Conservation (phyloP, 2,329 filamentous ascomycete genomes). For the Colletotrichum kahawae region DNA sequence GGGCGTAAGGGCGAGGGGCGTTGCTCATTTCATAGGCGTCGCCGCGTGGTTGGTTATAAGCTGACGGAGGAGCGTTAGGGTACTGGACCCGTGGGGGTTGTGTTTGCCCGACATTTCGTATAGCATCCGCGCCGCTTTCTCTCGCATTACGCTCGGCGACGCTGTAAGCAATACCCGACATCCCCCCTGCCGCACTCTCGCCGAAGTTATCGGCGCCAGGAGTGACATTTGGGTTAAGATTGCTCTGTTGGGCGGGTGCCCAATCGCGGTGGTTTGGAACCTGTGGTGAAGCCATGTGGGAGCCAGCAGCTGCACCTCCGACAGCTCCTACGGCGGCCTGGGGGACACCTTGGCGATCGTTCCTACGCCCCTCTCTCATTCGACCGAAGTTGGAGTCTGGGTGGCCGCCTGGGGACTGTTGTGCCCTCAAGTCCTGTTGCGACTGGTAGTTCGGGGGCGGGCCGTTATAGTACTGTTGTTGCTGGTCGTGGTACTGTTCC, state of each 20-base stretch:
- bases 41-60: constrained; percentile 23
- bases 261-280: constrained; percentile 13
- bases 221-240: constrained; percentile 50
- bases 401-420: constrained; percentile 30
- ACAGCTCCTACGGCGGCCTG: constrained; percentile 26
- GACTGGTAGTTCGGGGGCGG: constrained; percentile 10
- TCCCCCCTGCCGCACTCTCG: constrained; percentile 65
- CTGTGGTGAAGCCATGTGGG: constrained; percentile 8
- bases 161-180: constrained; percentile 70
- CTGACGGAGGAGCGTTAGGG: constrained; percentile 19
- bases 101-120: constrained; percentile 44
- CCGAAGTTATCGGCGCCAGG: constrained; percentile 73
- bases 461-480: constrained; percentile 5
- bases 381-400: constrained; percentile 42
- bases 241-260: constrained; percentile 19
- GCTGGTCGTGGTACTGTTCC: constrained; percentile 19
- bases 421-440: not conserved
- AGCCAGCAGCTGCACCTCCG: constrained; percentile 24
- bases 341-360: constrained; percentile 29
- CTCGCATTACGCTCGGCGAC: constrained; percentile 69
- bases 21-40: constrained; percentile 27
- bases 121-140: constrained; percentile 68
- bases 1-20: not conserved
- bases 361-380: constrained; percentile 38
- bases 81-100: constrained; percentile 27